Evolutionary conservation across 345 rosid species (phyloP).

Genomic region (Brassica napus): Da-Ae NC_063444.1:24538001-24538500

Average conservation of each 20-base stretch:
- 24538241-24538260: background rate
- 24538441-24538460: slow-evolving; percentile 64
- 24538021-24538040: slow-evolving; percentile 77
- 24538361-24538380: slow-evolving; percentile 9
- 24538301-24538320: slow-evolving; percentile 7
- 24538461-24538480: slow-evolving; percentile 77
- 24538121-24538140: slow-evolving; percentile 87
- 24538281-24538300: slow-evolving; percentile 8
- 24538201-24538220: background rate
- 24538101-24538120: slow-evolving; percentile 92
- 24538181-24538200: slow-evolving; percentile 2
- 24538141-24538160: slow-evolving; percentile 95
- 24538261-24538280: slow-evolving; percentile 8
- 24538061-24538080: slow-evolving; percentile 72
- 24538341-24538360: background rate
- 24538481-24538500: slow-evolving; percentile 80
- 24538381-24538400: background rate
- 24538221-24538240: background rate
- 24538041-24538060: slow-evolving; percentile 91
- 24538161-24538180: slow-evolving; percentile 81
- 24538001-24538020: slow-evolving; percentile 63
- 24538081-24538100: slow-evolving; percentile 84
- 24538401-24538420: slow-evolving; percentile 19
- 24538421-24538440: slow-evolving; percentile 24
- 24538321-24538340: slow-evolving; percentile 18